phyloP scores from a whole-genome alignment of 805 yeast genomes.

The Scheffersomyces stipitis region DNA sequence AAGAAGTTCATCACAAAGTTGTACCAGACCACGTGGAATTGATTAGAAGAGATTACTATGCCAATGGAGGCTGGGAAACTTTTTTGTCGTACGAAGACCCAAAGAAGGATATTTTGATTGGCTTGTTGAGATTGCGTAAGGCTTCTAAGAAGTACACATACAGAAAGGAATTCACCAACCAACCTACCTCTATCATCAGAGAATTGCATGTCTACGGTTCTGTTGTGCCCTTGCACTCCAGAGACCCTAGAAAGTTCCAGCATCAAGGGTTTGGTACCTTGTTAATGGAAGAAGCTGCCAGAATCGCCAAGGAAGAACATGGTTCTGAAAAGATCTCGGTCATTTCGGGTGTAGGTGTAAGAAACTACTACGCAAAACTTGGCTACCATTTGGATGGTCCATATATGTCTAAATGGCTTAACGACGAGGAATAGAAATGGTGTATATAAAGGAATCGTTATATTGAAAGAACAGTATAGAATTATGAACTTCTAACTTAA shows the following conservation, averaged over 20 bases:
- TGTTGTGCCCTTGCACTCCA: slow-evolving; percentile 92
- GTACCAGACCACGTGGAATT: slow-evolving; percentile 96
- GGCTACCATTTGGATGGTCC: slow-evolving; percentile 96
- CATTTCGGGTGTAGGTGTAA: slow-evolving; percentile 95
- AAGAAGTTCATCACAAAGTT: slow-evolving; percentile 95
- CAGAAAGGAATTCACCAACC: slow-evolving; percentile 80
- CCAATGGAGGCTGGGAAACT: slow-evolving; percentile 99
- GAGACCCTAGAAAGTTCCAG: slow-evolving; percentile 97
- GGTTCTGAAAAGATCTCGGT: slow-evolving; percentile 90
- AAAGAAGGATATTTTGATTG: slow-evolving; percentile 91
- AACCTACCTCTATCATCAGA: slow-evolving; percentile 91
- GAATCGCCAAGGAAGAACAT: slow-evolving; percentile 93
- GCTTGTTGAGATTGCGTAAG: slow-evolving; percentile 81
- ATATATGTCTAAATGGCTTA: slow-evolving; percentile 76
- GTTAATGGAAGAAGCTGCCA: slow-evolving; percentile 97
- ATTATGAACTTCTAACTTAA: too few species aligned
- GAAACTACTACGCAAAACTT: slow-evolving; percentile 89
- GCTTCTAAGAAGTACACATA: slow-evolving; percentile 88
- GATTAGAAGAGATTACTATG: slow-evolving; percentile 92
- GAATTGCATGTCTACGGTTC: slow-evolving; percentile 97
- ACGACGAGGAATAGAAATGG: slow-evolving; percentile 5
- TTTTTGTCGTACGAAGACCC: slow-evolving; percentile 96
- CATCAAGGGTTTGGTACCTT: slow-evolving; percentile 99
- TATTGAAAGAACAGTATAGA: too few species aligned
- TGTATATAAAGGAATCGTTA: too few species aligned